phyloP scores from a whole-genome alignment of 148 eudicot species.

The Vaccinium corymbosum region DNA sequence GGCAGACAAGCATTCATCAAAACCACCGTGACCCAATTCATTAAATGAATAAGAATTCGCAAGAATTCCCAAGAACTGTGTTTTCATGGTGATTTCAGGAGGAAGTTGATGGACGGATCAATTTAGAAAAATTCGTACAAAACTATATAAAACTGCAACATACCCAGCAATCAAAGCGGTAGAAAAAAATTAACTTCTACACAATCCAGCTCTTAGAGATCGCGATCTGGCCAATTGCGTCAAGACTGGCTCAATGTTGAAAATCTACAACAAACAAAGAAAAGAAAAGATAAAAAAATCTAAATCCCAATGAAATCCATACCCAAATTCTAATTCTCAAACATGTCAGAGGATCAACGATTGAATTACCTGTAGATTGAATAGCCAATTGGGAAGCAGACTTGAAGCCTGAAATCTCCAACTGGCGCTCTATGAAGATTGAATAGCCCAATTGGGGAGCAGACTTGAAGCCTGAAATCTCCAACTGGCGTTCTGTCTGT shows the following conservation, averaged over 20 bases:
- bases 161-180: constrained; percentile 19
- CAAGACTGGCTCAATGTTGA: background rate
- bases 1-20: background rate
- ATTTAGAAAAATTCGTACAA: constrained; percentile 5
- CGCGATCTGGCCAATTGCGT: constrained; percentile 13
- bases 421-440: background rate
- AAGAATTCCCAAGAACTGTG: constrained; percentile 3
- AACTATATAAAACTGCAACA: constrained; percentile 8
- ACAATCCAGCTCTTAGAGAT: constrained; percentile 18
- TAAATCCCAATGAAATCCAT: background rate
- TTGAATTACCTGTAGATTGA: background rate
- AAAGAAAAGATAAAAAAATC: background rate
- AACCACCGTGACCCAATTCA: constrained; percentile 7
- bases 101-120: background rate
- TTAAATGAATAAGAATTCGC: constrained; percentile 8
- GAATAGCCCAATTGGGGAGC: constrained; percentile 2
- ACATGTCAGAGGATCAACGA: background rate
- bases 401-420: constrained; percentile 16
- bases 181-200: background rate
- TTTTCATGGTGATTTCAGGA: background rate
- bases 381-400: constrained; percentile 3
- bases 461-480: constrained; percentile 14
- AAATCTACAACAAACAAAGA: background rate
- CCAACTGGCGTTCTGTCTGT: constrained; percentile 4
- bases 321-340: background rate